These are phyloP conservation scores for Aspergillus saccharolyticus DNA, from an alignment of 495 filamentous ascomycete species.

Conservation along the genomic window DNA sequence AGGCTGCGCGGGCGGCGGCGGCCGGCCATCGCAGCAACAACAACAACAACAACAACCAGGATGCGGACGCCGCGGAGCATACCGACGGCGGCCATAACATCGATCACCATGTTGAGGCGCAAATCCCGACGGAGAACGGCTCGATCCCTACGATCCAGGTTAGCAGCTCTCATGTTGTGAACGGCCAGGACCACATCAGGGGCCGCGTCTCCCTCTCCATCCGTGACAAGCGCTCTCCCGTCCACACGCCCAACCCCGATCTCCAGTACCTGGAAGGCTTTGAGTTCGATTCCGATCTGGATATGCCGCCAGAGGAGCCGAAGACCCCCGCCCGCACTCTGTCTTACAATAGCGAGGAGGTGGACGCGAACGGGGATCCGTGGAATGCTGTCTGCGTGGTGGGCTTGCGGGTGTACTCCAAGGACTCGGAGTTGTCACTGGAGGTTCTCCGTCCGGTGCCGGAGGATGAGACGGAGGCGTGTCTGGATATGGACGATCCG, in stretches of 20 bases:
- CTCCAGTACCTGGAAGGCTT: slow-evolving; percentile 38
- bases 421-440: slow-evolving; percentile 49
- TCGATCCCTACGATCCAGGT: slow-evolving; percentile 32
- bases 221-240: slow-evolving; percentile 23
- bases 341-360: slow-evolving; percentile 7
- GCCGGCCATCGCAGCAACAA: too few relatives aligned
- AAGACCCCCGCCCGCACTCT: background rate
- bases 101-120: slow-evolving; percentile 15
- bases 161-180: slow-evolving; percentile 22
- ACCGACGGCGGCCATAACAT: slow-evolving; percentile 25
- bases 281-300: slow-evolving; percentile 45
- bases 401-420: slow-evolving; percentile 68
- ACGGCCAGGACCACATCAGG: background rate
- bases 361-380: slow-evolving; percentile 43
- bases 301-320: slow-evolving; percentile 37
- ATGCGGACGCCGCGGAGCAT: slow-evolving; percentile 24
- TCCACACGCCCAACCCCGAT: slow-evolving; percentile 20
- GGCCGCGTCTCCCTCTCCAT: slow-evolving; percentile 23
- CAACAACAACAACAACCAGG: slow-evolving; percentile 18
- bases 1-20: slow-evolving; percentile 1
- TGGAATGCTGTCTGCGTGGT: slow-evolving; percentile 87
- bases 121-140: slow-evolving; percentile 14
- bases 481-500: slow-evolving; percentile 52
- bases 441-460: slow-evolving; percentile 51
- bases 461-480: slow-evolving; percentile 44